Conservation (phyloP, 768 basidiomycete genomes). For the Ephemerocybe angulata region DNA sequence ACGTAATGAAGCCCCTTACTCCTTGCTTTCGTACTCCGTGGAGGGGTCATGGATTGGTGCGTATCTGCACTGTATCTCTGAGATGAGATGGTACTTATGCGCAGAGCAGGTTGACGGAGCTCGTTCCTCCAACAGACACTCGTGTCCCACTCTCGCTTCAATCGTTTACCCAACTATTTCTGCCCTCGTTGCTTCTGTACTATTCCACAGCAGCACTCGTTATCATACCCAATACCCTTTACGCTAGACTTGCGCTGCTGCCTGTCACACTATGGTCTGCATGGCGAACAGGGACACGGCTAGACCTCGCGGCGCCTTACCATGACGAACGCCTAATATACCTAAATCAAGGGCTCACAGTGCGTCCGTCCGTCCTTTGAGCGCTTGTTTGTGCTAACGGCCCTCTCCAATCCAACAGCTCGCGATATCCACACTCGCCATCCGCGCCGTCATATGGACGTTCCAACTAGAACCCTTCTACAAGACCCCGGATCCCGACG, state of each 20-base stretch:
- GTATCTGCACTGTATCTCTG: background rate
- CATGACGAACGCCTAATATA: slow-evolving; percentile 34
- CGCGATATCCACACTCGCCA: slow-evolving; percentile 30
- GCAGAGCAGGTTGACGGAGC: slow-evolving; percentile 24
- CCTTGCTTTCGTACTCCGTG: too few species aligned
- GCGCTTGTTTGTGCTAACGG: background rate
- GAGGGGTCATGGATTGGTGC: background rate
- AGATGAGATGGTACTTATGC: background rate
- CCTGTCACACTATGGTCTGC: slow-evolving; percentile 44
- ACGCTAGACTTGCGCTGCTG: slow-evolving; percentile 44
- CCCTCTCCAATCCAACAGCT: slow-evolving; percentile 22
- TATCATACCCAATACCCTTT: slow-evolving; percentile 40
- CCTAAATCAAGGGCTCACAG: slow-evolving; percentile 44
- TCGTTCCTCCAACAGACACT: slow-evolving; percentile 26
- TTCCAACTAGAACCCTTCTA: slow-evolving; percentile 32
- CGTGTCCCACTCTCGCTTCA: slow-evolving; percentile 32
- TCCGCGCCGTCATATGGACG: slow-evolving; percentile 41
- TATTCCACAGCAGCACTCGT: slow-evolving; percentile 54
- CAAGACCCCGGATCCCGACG: slow-evolving; percentile 6
- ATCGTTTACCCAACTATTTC: slow-evolving; percentile 33
- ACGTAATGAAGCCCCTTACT: too few species aligned
- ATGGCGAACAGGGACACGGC: slow-evolving; percentile 39
- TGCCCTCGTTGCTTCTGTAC: slow-evolving; percentile 43
- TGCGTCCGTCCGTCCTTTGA: slow-evolving; percentile 23
- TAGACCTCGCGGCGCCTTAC: slow-evolving; percentile 37